phyloP scores from a whole-genome alignment of 2,329 filamentous ascomycete genomes.

The Sclerotinia trifoliorum region DNA sequence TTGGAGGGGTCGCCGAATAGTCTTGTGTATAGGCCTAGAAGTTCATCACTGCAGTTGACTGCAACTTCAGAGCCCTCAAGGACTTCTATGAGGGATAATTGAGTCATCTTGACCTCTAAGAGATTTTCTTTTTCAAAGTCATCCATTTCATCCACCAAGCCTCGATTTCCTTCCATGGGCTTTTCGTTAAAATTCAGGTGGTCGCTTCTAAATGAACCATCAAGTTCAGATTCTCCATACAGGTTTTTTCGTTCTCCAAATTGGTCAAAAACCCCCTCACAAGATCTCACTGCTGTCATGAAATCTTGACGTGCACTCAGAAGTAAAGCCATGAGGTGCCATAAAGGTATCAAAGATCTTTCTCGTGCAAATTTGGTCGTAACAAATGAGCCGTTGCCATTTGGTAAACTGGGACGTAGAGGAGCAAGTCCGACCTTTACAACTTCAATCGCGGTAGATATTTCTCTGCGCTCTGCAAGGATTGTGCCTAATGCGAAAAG shows the following conservation, averaged over 20 bases:
- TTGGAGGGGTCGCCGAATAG: slow-evolving; percentile 68
- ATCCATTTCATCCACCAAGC: slow-evolving; percentile 76
- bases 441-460: slow-evolving; percentile 76
- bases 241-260: slow-evolving; percentile 71
- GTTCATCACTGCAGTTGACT: slow-evolving; percentile 82
- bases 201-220: slow-evolving; percentile 57
- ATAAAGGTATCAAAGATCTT: slow-evolving; percentile 70
- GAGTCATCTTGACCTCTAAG: slow-evolving; percentile 94
- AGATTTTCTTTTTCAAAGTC: slow-evolving; percentile 81
- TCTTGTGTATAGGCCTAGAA: slow-evolving; percentile 76
- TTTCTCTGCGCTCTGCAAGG: slow-evolving; percentile 82
- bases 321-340: slow-evolving; percentile 86
- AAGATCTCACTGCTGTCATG: slow-evolving; percentile 74
- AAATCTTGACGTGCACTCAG: slow-evolving; percentile 86
- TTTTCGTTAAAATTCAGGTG: slow-evolving; percentile 55
- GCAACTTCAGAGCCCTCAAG: slow-evolving; percentile 80
- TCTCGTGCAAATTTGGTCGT: slow-evolving; percentile 49
- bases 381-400: slow-evolving; percentile 40
- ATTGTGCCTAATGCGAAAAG: slow-evolving; percentile 80
- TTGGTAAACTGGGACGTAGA: slow-evolving; percentile 45
- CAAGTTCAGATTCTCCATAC: slow-evolving; percentile 60
- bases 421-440: slow-evolving; percentile 72
- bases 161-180: slow-evolving; percentile 39
- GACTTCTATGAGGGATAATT: slow-evolving; percentile 79
- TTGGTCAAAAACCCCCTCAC: slow-evolving; percentile 88